A percentile compares a stretch with the other conserved stretches of the same genome.
Evolutionary conservation across 371 early-diverging fungal species (phyloP).

Genomic region (Mortierella polycephala): DNA sequence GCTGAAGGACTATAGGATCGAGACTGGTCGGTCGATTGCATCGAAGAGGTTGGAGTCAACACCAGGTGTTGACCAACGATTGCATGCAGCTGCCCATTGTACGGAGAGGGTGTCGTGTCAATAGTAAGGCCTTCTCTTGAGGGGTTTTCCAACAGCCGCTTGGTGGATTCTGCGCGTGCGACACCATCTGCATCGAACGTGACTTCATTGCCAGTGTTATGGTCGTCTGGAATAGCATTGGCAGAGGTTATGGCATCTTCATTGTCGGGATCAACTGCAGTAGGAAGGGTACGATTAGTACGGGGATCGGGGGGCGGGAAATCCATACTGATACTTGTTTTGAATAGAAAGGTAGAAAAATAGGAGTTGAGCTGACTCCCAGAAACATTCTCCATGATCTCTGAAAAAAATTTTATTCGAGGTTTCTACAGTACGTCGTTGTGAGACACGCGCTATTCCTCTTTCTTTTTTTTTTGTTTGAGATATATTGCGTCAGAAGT

Average conservation of each 20-base stretch:
- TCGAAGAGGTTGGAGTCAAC: constrained; percentile 11
- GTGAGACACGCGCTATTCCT: too few relatives aligned
- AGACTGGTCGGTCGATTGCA: neutral
- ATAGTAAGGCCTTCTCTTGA: neutral
- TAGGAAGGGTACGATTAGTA: neutral
- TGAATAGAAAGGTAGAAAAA: too few relatives aligned
- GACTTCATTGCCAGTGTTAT: neutral
- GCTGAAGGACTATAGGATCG: neutral
- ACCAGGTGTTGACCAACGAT: constrained; percentile 41
- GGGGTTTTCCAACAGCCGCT: constrained; percentile 1
- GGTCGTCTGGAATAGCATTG: neutral
- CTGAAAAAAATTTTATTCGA: too few relatives aligned
- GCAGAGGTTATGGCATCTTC: neutral
- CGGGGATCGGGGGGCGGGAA: neutral
- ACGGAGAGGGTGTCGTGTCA: constrained; percentile 2
- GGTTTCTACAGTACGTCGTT: too few relatives aligned
- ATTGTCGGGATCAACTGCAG: neutral
- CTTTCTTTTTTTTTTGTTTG: neutral
- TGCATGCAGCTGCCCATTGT: constrained; percentile 21
- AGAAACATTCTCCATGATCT: too few relatives aligned
- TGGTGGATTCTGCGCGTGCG: constrained; percentile 17
- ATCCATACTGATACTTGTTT: too few relatives aligned
- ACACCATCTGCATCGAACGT: neutral
- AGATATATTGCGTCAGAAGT: neutral
- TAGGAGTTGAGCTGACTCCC: too few relatives aligned